Percentiles rank a stretch among this genome's conserved stretches.
These are phyloP conservation scores for Hypoxylon sp. DNA, from an alignment of 2,329 filamentous ascomycete genomes.

Conservation along the genomic window DNA sequence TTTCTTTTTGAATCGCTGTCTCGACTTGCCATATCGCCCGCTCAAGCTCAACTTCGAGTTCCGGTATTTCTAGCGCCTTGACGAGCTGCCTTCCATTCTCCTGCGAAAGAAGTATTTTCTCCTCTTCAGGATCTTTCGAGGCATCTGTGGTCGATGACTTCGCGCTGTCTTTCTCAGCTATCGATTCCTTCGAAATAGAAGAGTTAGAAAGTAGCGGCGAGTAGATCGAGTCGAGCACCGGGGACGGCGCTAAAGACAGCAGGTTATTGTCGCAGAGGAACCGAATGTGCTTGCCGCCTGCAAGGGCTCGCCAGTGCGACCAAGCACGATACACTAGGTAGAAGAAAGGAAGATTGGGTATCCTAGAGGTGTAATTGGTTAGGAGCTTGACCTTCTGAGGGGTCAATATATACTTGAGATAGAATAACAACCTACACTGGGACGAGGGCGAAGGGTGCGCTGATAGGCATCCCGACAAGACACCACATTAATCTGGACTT, in stretches of 20 bases:
- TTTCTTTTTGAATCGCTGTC: slow-evolving; percentile 60
- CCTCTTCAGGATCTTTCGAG: slow-evolving; percentile 52
- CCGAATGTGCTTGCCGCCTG: slow-evolving; percentile 86
- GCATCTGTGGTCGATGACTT: slow-evolving; percentile 38
- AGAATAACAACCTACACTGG: slow-evolving; percentile 77
- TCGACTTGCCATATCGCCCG: slow-evolving; percentile 83
- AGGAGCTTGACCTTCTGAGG: slow-evolving; percentile 31
- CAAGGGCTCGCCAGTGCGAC: slow-evolving; percentile 90
- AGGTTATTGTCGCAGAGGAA: slow-evolving; percentile 84
- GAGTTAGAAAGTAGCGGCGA: slow-evolving; percentile 49
- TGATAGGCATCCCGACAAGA: slow-evolving; percentile 84
- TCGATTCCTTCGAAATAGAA: slow-evolving; percentile 50
- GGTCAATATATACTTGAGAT: background rate
- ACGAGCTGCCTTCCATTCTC: slow-evolving; percentile 71
- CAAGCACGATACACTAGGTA: slow-evolving; percentile 92
- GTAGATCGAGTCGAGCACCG: slow-evolving; percentile 82
- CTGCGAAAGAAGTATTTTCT: slow-evolving; percentile 66
- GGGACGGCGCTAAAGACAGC: slow-evolving; percentile 75
- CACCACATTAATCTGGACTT: slow-evolving; percentile 84
- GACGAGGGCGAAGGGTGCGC: slow-evolving; percentile 84
- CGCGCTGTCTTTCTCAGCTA: slow-evolving; percentile 46
- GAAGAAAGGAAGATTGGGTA: slow-evolving; percentile 97
- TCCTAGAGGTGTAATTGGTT: slow-evolving; percentile 62
- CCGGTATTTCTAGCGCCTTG: slow-evolving; percentile 75
- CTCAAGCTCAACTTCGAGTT: slow-evolving; percentile 80